Base-by-base conservation (phyloP, 768 basidiomycete species). In the Sutorius australiensis region DNA sequence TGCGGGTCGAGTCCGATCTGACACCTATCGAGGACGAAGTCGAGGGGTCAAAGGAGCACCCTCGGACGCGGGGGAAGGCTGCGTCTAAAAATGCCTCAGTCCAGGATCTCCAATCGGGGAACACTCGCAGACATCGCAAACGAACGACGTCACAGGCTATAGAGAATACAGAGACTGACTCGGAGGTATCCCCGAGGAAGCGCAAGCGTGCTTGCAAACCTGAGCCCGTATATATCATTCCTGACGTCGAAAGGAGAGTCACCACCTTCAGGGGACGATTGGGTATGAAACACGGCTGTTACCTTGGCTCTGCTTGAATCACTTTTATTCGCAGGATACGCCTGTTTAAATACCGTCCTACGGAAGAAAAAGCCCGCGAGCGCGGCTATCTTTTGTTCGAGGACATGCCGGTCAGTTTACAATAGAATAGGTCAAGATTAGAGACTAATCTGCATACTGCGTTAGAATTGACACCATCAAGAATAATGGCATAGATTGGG, bases 261-360 rank as follows among this genome's bases (percentile, higher is more conserved):
- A 88, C 88, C 1, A 81, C 80, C 3, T 94, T 89, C 67, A 81
- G 74, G 65, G 90, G 89, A 54, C 75, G 80, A 50, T 69, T 84
- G 33, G 83, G 81, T 76, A 66, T 44, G 66, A 61, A 12, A 17
- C 5, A 5, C 11, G 6, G 33, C n/a, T 38, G 16, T 9, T 21
- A 12, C 42, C 24, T 10, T 32, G 31, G 40, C 47, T 44, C 50
- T 30, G 14, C 19, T n/a, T 11, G 9, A 42, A 28, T 54, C 19
- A 55, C 53, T 52, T 31, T 16, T 31, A 27, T 59, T 56, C 7
- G 46, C 62, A 77, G 84, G 84, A 2, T 87, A 93, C 65, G 92
- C 92, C 3, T 94, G 92, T 63, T 67, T 94, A 45, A 94, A 94
- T 62, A 94, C 93, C 0, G 75, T 97, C 14, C 69, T 95, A 12